Evolutionary conservation across 2,329 filamentous ascomycete species (phyloP).

Genomic region (Penicillium sp.): DNA sequence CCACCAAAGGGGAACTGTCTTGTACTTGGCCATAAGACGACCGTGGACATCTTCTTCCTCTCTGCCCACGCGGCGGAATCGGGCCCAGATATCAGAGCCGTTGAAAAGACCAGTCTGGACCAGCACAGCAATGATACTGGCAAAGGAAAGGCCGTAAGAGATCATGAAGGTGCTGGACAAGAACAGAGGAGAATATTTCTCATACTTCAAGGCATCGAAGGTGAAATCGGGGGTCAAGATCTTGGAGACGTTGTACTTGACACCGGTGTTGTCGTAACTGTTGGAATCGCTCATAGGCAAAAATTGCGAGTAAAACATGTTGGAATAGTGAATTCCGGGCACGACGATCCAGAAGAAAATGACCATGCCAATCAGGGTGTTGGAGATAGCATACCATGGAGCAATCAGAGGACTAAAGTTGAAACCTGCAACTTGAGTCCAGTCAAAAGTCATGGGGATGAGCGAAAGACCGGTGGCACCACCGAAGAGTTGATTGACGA

Average conservation of each 20-base stretch:
- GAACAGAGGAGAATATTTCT: slow-evolving; percentile 62
- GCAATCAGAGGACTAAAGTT: slow-evolving; percentile 68
- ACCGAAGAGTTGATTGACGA: slow-evolving; percentile 62
- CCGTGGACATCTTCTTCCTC: slow-evolving; percentile 57
- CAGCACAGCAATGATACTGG: slow-evolving; percentile 68
- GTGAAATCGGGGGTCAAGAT: slow-evolving; percentile 64
- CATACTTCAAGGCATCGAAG: slow-evolving; percentile 64
- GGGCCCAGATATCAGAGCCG: slow-evolving; percentile 65
- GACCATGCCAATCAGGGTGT: slow-evolving; percentile 68
- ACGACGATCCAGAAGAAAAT: slow-evolving; percentile 65
- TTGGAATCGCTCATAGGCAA: slow-evolving; percentile 69
- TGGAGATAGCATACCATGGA: slow-evolving; percentile 73
- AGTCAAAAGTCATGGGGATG: slow-evolving; percentile 60
- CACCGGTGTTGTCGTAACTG: slow-evolving; percentile 71
- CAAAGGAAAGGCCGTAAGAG: slow-evolving; percentile 71
- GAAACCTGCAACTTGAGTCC: slow-evolving; percentile 71
- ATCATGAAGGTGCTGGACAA: slow-evolving; percentile 71
- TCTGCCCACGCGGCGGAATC: slow-evolving; percentile 59
- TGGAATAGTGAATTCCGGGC: slow-evolving; percentile 64
- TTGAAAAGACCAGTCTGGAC: slow-evolving; percentile 69
- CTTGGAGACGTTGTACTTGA: slow-evolving; percentile 62
- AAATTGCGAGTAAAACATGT: slow-evolving; percentile 64
- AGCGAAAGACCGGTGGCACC: slow-evolving; percentile 21
- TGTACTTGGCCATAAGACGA: slow-evolving; percentile 60
- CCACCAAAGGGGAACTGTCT: slow-evolving; percentile 60